These are phyloP conservation scores for Ceratobasidium sp. DNA, from an alignment of 1,284 basidiomycete genomes.

Conservation along the genomic window DNA sequence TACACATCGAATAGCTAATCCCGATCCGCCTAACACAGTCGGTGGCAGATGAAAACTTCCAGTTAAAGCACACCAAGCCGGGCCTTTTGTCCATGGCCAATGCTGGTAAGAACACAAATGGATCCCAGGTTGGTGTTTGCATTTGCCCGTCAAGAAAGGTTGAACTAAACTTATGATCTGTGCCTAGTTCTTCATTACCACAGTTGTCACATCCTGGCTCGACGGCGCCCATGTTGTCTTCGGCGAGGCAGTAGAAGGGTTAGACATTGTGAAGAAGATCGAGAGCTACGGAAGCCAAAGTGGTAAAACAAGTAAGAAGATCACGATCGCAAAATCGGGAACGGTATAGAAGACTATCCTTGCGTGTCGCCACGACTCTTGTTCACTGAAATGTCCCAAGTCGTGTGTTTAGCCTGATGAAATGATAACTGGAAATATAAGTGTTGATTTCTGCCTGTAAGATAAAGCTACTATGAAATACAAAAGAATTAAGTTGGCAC, in stretches of 20 bases:
- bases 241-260: constrained; percentile 74
- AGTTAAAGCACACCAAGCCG: constrained; percentile 63
- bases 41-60: constrained; percentile 57
- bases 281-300: constrained; percentile 69
- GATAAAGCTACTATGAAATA: too few species aligned
- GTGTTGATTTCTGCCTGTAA: too few species aligned
- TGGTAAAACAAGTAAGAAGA: constrained; percentile 63
- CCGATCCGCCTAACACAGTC: too few species aligned
- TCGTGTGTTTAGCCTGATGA: too few species aligned
- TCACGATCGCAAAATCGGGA: constrained; percentile 70
- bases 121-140: constrained; percentile 52
- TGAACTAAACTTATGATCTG: too few species aligned
- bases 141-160: too few species aligned
- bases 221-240: constrained; percentile 87
- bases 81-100: constrained; percentile 72
- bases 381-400: too few species aligned
- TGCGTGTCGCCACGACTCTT: too few species aligned
- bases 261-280: constrained; percentile 75
- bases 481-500: too few species aligned
- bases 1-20: too few species aligned
- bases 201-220: constrained; percentile 81
- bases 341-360: constrained; percentile 52
- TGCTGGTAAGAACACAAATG: constrained; percentile 66
- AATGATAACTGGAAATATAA: too few species aligned
- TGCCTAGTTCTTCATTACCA: constrained; percentile 90